phyloP scores from a whole-genome alignment of 129 eudicot species.

The Centrapalus pauciflorus region DNA sequence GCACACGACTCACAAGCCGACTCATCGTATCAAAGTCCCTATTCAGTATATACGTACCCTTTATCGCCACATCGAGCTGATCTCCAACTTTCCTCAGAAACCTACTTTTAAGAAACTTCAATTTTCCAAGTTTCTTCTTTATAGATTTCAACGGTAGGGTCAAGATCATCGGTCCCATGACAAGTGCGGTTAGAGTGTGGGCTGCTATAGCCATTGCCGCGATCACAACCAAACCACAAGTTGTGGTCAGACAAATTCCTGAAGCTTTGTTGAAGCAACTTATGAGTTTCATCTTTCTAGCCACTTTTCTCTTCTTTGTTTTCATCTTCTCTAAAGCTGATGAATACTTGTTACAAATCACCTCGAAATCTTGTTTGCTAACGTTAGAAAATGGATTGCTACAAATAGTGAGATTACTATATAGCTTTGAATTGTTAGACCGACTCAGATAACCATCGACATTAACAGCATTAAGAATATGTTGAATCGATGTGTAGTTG shows the following conservation, averaged over 20 bases:
- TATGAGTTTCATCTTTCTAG: constrained; percentile 31
- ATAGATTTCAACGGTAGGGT: constrained; percentile 43
- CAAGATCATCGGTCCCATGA: constrained; percentile 43
- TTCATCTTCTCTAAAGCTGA: constrained; percentile 35
- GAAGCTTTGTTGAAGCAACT: constrained; percentile 49
- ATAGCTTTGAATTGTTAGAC: constrained; percentile 14
- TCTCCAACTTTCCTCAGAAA: constrained; percentile 35
- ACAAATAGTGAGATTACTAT: neutral
- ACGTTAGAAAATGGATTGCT: constrained; percentile 22
- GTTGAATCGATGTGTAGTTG: constrained; percentile 25
- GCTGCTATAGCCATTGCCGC: constrained; percentile 41
- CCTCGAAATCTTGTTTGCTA: constrained; percentile 29
- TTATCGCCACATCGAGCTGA: constrained; percentile 60
- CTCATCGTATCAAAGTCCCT: constrained; percentile 55
- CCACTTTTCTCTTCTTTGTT: constrained; percentile 30
- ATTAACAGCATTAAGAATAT: constrained; percentile 9
- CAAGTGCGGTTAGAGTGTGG: constrained; percentile 44
- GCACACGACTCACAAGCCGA: constrained; percentile 38
- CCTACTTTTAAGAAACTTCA: constrained; percentile 26
- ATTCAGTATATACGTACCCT: constrained; percentile 50
- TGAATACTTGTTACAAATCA: constrained; percentile 33
- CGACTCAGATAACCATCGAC: constrained; percentile 7
- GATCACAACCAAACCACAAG: constrained; percentile 38
- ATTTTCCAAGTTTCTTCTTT: constrained; percentile 34
- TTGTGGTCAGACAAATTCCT: constrained; percentile 37